A percentile compares a stretch with the other conserved stretches of the same genome.
phyloP scores from a whole-genome alignment of 148 eudicot genomes.

The Heliosperma pusillum region DNA sequence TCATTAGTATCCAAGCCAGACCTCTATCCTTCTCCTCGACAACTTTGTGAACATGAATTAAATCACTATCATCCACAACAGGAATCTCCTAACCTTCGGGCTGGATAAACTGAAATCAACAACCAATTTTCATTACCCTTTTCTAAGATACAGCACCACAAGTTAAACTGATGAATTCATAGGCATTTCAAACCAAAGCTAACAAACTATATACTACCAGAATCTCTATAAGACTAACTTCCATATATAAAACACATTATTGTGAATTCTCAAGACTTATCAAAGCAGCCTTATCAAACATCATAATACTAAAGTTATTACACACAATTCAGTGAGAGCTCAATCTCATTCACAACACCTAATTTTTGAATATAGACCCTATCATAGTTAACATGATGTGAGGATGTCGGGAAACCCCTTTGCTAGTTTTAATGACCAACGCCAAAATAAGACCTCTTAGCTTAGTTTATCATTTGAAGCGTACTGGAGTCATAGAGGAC shows the following conservation, averaged over 20 bases:
- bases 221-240: too few relatives aligned
- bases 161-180: not conserved
- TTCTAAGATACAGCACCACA: slow-evolving; percentile 1
- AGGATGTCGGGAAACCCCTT: too few relatives aligned
- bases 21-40: slow-evolving; percentile 91
- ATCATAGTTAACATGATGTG: too few relatives aligned
- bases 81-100: slow-evolving; percentile 33
- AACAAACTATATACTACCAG: too few relatives aligned
- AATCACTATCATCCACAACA: slow-evolving; percentile 54
- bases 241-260: not conserved
- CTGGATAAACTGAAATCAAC: slow-evolving; percentile 45
- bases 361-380: too few relatives aligned
- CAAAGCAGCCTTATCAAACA: not conserved
- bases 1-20: too few relatives aligned
- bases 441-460: too few relatives aligned
- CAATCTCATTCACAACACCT: not conserved
- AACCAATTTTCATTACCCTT: slow-evolving; percentile 16
- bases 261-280: not conserved
- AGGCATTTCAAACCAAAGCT: too few relatives aligned
- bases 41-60: slow-evolving; percentile 55
- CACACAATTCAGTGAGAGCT: not conserved
- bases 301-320: not conserved
- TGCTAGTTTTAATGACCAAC: too few relatives aligned
- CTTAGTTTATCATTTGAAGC: too few relatives aligned
- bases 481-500: too few relatives aligned